Base-by-base conservation (phyloP, 257 asterid species). In the Solanum commersonii region DNA sequence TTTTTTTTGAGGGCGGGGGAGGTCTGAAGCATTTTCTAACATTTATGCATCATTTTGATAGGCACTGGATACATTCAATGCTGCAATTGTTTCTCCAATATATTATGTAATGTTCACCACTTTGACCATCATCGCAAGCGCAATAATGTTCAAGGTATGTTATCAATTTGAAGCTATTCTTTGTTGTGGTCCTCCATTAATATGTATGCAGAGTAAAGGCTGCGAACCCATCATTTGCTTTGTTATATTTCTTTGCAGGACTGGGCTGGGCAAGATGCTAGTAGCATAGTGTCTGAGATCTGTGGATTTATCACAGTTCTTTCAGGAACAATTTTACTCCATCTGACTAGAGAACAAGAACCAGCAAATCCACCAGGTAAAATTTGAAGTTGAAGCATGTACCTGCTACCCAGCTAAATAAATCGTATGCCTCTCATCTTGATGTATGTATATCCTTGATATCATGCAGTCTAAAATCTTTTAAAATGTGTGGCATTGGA, bases 101-200 rank as follows among this genome's bases (percentile, higher is more conserved):
- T 94, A 96, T 86, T 96, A 95, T 71, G 99, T 96, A 87, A 92
- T 95, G 98, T 95, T 96, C 94, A 96, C 99, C 83, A 94, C 98
- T 44, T 93, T 96, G 87, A 96, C 99, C 10, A 95, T 95, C 29
- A 85, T 90, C 29, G 98, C 99, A 29, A 96, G 98, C n/a, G 94
- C 93, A 40, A 96, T 96, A 90, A 95, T 96, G 98, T 96, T 95
- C 93, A 96, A 95, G 97, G 97, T 94, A 84, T 18, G 78, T 84
- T 87, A 86, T 71, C 68, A 27, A 46, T 29, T 29, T 44, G 38
- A 27, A 81, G 85, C 78, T 49, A 49, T 29, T 44, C 33, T 44
- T 42, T 40, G n/a, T 68, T 85, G 27, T 68, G 78, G 87, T 85
- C 65, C 68, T 46, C 10, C 18, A 78, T 85, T 81, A 25, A 20